phyloP scores from a whole-genome alignment of 2,329 filamentous ascomycete species.

The Alternaria novae-zelandiae region DNA sequence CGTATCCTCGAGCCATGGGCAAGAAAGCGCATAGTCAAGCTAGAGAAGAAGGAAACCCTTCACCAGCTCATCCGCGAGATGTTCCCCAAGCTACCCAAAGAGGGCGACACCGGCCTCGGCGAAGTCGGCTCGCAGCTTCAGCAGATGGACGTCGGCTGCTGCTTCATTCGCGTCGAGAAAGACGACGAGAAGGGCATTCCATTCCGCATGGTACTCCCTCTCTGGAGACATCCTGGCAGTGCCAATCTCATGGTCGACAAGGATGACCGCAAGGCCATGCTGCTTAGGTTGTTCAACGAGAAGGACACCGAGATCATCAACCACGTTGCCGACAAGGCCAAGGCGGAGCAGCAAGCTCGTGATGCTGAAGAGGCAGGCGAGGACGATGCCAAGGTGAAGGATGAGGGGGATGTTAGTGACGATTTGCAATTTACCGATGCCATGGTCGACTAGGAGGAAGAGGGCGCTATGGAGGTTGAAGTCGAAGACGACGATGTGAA shows the following conservation, averaged over 20 bases:
- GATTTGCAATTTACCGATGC: constrained; percentile 7
- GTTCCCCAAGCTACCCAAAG: constrained; percentile 86
- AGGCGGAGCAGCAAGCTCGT: constrained; percentile 25
- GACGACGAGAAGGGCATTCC: constrained; percentile 68
- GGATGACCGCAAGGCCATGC: constrained; percentile 90
- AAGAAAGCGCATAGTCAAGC: constrained; percentile 79
- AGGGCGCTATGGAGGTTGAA: constrained; percentile 12
- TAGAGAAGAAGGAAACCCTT: constrained; percentile 77
- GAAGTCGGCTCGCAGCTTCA: constrained; percentile 87
- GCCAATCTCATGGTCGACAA: constrained; percentile 98
- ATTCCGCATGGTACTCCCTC: constrained; percentile 85
- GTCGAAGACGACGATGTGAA: constrained; percentile 3
- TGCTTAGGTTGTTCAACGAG: constrained; percentile 90
- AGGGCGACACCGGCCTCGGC: constrained; percentile 75
- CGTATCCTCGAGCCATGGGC: constrained; percentile 91
- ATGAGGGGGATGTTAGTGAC: constrained; percentile 9
- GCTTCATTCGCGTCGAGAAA: constrained; percentile 83
- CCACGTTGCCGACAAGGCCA: constrained; percentile 44
- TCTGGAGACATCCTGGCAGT: constrained; percentile 92
- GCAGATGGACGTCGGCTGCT: constrained; percentile 86
- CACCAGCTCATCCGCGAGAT: constrained; percentile 87
- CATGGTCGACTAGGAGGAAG: constrained; percentile 4
- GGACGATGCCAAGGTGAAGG: constrained; percentile 4
- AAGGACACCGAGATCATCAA: constrained; percentile 73
- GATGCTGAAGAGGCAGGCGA: constrained; percentile 26